Conservation (phyloP, 352 stramenopile species). For the Phytophthora parvispora region DNA sequence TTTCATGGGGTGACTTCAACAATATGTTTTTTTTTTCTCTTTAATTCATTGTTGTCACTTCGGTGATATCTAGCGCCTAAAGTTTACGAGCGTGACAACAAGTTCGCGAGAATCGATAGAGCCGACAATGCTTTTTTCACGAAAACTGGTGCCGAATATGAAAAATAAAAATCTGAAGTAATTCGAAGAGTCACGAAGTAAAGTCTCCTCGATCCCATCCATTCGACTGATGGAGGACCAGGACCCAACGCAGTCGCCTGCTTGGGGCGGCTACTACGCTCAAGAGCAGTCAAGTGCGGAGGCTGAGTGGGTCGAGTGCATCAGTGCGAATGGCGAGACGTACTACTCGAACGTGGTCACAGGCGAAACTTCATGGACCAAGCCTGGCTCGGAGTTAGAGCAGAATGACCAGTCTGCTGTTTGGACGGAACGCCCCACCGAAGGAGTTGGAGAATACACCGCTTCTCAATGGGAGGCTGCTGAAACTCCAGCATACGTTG, state of each 20-base stretch:
- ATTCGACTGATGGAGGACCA: constrained; percentile 30
- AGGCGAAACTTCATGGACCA: constrained; percentile 56
- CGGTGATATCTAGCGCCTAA: no score
- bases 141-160: neutral
- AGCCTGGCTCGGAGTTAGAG: constrained; percentile 25
- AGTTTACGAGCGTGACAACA: neutral
- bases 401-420: neutral
- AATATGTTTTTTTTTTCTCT: neutral
- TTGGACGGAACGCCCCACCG: neutral
- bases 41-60: no score
- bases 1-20: neutral
- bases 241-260: neutral
- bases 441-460: neutral
- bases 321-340: constrained; percentile 47
- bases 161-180: neutral
- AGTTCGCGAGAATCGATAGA: no score
- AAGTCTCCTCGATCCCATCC: neutral
- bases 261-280: constrained; percentile 3
- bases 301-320: constrained; percentile 44
- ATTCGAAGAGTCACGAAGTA: constrained; percentile 9
- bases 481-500: constrained; percentile 31
- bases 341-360: constrained; percentile 59
- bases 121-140: neutral
- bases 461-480: constrained; percentile 33
- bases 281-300: neutral